A percentile compares a stretch with the other conserved stretches of the same genome.
phyloP scores from a whole-genome alignment of 2,329 filamentous ascomycete genomes.

The Blastomyces emzantsi region DNA sequence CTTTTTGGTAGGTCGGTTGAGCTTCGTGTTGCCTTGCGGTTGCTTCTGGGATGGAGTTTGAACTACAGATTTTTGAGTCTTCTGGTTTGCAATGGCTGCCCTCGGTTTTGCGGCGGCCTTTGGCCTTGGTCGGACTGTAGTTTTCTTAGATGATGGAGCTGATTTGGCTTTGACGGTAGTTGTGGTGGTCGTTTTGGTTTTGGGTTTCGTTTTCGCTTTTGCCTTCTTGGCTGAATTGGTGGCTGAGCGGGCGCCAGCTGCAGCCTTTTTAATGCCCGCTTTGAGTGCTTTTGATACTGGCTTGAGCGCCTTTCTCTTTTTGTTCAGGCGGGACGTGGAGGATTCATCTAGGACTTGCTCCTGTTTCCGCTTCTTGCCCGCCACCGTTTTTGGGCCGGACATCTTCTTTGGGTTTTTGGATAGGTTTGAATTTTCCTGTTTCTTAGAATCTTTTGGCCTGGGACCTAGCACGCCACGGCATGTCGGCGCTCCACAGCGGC shows the following conservation, averaged over 20 bases:
- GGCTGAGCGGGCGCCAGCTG: constrained; percentile 17
- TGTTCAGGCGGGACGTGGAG: constrained; percentile 24
- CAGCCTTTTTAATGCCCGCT: constrained; percentile 26
- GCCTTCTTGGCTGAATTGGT: constrained; percentile 5
- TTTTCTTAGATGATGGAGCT: constrained; percentile 9
- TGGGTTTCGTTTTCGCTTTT: constrained; percentile 6
- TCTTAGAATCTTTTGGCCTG: constrained; percentile 42
- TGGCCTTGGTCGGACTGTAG: background rate
- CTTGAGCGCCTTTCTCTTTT: constrained; percentile 24
- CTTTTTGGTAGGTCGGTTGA: constrained; percentile 9
- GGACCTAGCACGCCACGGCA: constrained; percentile 56
- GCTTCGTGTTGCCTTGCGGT: constrained; percentile 2
- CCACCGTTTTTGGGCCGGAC: constrained; percentile 15
- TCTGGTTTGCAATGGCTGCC: background rate
- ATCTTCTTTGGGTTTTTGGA: constrained; percentile 16
- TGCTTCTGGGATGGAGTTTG: background rate
- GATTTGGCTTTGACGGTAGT: constrained; percentile 2
- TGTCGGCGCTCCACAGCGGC: constrained; percentile 51
- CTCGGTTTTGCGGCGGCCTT: background rate
- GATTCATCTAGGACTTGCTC: constrained; percentile 22
- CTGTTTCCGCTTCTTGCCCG: constrained; percentile 29
- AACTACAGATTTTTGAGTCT: background rate
- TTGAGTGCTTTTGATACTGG: constrained; percentile 24
- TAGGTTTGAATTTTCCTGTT: constrained; percentile 22
- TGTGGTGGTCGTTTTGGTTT: background rate